These are phyloP conservation scores for Endocalyx cinctus DNA, from an alignment of 2,329 filamentous ascomycete species.

Conservation along the genomic window DNA sequence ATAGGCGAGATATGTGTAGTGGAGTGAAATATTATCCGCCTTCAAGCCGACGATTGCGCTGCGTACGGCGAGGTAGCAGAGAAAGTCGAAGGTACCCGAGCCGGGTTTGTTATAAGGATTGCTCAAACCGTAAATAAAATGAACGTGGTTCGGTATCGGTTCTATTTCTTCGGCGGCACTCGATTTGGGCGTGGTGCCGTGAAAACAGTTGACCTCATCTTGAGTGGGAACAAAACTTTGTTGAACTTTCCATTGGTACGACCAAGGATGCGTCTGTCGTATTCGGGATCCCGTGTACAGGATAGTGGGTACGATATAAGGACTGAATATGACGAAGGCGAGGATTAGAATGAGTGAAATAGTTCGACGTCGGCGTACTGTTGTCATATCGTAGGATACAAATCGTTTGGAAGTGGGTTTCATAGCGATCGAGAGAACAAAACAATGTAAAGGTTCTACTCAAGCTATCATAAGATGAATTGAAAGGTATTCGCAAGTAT, in stretches of 20 bases:
- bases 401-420: too few species aligned
- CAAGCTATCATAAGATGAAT: too few species aligned
- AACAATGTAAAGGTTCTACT: neutral
- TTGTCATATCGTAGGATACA: conserved; percentile 13
- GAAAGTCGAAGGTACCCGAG: conserved; percentile 31
- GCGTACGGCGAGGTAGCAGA: conserved; percentile 33
- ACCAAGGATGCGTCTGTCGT: conserved; percentile 31
- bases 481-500: too few species aligned
- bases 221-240: conserved; percentile 25
- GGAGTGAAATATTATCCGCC: conserved; percentile 30
- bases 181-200: conserved; percentile 18
- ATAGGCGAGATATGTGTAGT: conserved; percentile 34
- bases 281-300: conserved; percentile 23
- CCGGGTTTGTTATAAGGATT: conserved; percentile 26
- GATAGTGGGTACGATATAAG: conserved; percentile 19
- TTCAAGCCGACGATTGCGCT: conserved; percentile 31
- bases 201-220: conserved; percentile 29
- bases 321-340: conserved; percentile 14
- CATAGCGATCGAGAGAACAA: conserved; percentile 3
- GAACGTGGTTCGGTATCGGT: conserved; percentile 33
- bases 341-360: conserved; percentile 14
- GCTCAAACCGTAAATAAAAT: conserved; percentile 33
- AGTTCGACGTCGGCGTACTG: conserved; percentile 15
- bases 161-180: conserved; percentile 11
- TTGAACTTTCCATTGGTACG: conserved; percentile 28